Evolutionary conservation across 345 rosid species (phyloP).

Genomic region (Sisymbrium altissimum): DNA sequence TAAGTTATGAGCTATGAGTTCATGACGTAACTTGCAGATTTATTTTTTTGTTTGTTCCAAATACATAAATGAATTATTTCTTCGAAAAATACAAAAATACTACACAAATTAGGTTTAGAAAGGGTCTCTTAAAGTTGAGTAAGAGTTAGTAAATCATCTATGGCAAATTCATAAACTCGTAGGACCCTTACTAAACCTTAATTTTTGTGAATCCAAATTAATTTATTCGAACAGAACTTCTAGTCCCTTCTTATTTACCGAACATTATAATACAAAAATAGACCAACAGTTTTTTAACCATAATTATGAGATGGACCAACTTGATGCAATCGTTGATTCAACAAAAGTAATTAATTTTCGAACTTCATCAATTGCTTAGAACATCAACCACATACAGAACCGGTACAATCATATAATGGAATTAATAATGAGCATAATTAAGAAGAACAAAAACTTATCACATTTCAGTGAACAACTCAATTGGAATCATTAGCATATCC

Average conservation of each 20-base stretch:
- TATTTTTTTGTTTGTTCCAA: too few relatives aligned
- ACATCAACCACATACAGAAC: neutral
- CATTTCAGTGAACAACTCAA: neutral
- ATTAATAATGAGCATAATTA: neutral
- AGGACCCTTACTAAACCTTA: neutral
- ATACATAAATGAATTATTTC: too few relatives aligned
- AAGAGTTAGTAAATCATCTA: neutral
- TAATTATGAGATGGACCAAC: conserved; percentile 7
- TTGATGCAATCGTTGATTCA: neutral
- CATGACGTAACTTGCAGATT: neutral
- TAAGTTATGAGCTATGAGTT: too few relatives aligned
- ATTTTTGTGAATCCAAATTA: neutral
- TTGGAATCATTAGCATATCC: neutral
- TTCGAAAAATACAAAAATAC: neutral
- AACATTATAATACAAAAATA: neutral
- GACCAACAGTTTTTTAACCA: neutral
- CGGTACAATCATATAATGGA: neutral
- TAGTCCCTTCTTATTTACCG: neutral
- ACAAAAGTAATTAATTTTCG: neutral
- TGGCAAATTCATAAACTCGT: neutral
- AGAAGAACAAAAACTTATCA: neutral
- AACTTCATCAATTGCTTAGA: conserved; percentile 7
- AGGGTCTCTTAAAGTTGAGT: neutral
- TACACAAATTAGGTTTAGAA: neutral
- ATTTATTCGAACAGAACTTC: neutral